A percentile compares a stretch with the other conserved stretches of the same genome.
Evolutionary conservation across 2,329 filamentous ascomycete species (phyloP).

Genomic region (Aspergillus pseudoglaucus): DNA sequence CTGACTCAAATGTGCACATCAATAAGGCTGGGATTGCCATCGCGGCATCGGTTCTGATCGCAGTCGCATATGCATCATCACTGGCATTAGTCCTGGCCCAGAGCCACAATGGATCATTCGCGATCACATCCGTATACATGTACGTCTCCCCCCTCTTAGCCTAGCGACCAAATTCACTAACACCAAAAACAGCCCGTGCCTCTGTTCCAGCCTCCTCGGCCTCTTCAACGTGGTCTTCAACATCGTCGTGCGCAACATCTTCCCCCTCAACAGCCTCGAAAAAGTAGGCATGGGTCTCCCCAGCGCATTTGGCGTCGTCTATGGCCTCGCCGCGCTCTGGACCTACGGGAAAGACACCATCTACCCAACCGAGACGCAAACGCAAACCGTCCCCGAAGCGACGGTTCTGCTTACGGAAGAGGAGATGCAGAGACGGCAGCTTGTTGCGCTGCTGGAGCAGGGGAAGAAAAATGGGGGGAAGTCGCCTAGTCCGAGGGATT

Average conservation of each 20-base stretch:
- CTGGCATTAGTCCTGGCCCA: conserved; percentile 11
- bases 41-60: conserved; percentile 22
- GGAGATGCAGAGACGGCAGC: conserved; percentile 35
- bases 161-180: neutral
- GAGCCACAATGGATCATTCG: neutral
- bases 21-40: conserved; percentile 18
- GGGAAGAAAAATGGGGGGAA: conserved; percentile 16
- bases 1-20: conserved; percentile 11
- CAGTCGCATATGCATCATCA: conserved; percentile 19
- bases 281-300: conserved; percentile 22
- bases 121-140: conserved; percentile 25
- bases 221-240: conserved; percentile 30
- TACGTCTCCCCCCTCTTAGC: conserved; percentile 9
- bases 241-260: conserved; percentile 21
- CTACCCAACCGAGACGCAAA: conserved; percentile 4
- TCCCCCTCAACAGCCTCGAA: conserved; percentile 20
- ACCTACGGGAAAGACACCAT: conserved; percentile 14
- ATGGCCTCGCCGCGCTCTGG: conserved; percentile 21
- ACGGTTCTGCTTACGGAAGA: conserved; percentile 26
- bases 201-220: conserved; percentile 23
- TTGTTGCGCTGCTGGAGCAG: conserved; percentile 29
- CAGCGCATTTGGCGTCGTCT: conserved; percentile 21
- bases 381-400: conserved; percentile 1
- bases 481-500: conserved; percentile 11
- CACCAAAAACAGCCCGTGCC: conserved; percentile 11